Evolutionary conservation across 2,329 filamentous ascomycete genomes (phyloP), one percentile per base, ranked within the genome.

Genomic region (Lomentospora prolificans): DNA sequence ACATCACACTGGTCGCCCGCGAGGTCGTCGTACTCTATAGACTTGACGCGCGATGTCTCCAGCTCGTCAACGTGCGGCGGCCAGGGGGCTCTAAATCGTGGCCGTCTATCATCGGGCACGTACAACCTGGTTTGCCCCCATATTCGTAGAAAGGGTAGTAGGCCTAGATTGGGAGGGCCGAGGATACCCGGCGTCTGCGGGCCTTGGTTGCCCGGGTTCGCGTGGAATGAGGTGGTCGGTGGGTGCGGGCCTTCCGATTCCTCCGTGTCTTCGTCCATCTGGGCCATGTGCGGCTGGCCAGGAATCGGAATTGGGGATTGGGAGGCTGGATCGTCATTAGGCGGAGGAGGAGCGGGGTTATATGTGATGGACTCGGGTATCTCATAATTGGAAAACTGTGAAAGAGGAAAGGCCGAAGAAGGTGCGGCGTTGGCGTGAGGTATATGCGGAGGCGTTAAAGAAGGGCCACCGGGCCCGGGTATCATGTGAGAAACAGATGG

Each of bases 1-100:
- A 83, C 65, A 61, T 86, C 82, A 57, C 70, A 80, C 50, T 61
- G 55, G 51, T 85, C 79, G 1, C 80, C 81, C n/a, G 69, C 63
- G 5, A 86, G 71, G 54, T 84, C 74, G 4, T 64, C 62, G 58
- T 75, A 76, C 2, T 64, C 58, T 30, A 72, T 61, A 48, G 65
- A 60, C 5, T 61, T 55, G 10, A 50, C 28, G 28, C 27, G 33
- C 24, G 56, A 53, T 50, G 58, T 30, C 54, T 62, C 53, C 54
- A 70, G 60, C 30, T 60, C 55, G n/a, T 63, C 59, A 30, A 68
- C 65, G 58, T 69, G 66, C 53, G 63, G 62, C 30, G 69, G 62
- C 53, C 74, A 69, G 57, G 65, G 58, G 64, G 62, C 58, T 57
- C 63, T 14, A 63, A 69, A 36, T 60, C 61, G 58, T 58, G 62